These are phyloP conservation scores for Hyphopichia pseudoburtonii DNA, from an alignment of 1,139 yeast species.

Conservation along the genomic window DNA sequence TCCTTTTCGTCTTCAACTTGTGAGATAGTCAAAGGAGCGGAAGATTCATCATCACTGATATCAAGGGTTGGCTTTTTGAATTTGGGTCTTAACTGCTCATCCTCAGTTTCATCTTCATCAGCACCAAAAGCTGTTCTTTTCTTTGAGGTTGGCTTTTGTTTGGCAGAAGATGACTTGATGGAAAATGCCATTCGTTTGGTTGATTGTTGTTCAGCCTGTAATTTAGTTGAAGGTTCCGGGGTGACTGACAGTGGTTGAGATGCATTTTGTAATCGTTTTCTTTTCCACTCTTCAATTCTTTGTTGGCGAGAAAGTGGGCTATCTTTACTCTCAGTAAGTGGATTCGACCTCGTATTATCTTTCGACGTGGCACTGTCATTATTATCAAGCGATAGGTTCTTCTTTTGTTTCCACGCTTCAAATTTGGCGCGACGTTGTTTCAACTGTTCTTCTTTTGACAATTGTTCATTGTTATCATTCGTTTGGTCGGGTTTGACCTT, in stretches of 20 bases:
- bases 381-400: too few species aligned
- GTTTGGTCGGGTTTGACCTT: background rate
- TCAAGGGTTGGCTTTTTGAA: slow-evolving; percentile 25
- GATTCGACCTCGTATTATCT: too few species aligned
- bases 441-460: slow-evolving; percentile 34
- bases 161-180: slow-evolving; percentile 7
- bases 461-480: slow-evolving; percentile 7
- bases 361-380: too few species aligned
- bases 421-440: slow-evolving; percentile 37
- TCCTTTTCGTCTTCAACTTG: slow-evolving; percentile 16
- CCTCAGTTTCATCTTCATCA: slow-evolving; percentile 22
- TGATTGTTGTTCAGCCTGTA: too few species aligned
- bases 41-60: background rate
- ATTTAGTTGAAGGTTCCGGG: slow-evolving; percentile 1
- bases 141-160: slow-evolving; percentile 5
- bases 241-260: background rate
- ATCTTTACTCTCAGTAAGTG: too few species aligned
- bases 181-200: slow-evolving; percentile 2
- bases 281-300: slow-evolving; percentile 44
- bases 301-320: slow-evolving; percentile 24
- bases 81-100: slow-evolving; percentile 15
- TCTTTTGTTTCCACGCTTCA: slow-evolving; percentile 37
- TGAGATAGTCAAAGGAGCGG: background rate
- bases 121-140: slow-evolving; percentile 12
- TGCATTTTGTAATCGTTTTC: slow-evolving; percentile 17